Evolutionary conservation across 208 protist genomes (phyloP), one percentile per base, ranked within the genome.

Genomic region (Wallacemonas collosoma): DNA sequence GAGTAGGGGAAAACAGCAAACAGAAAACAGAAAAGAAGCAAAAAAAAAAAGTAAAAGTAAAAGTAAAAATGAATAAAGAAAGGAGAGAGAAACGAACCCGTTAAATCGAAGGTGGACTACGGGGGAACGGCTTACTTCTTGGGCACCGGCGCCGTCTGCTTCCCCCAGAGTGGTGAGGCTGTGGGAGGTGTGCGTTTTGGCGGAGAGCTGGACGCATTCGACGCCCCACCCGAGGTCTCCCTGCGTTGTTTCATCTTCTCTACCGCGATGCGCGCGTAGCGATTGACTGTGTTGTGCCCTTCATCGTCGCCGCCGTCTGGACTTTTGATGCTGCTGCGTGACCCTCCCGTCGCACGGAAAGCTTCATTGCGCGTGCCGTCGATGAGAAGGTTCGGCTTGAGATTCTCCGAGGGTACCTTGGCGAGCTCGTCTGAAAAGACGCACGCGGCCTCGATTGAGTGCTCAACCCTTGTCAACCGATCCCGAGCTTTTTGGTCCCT

Each of bases 331-430:
- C 60, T 65, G 55, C 51, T 75, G 53, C 72, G 73, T 17, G 74
- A 81, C 60, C 82, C 79, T 35, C 82, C 82, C 1, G 66, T 68
- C 12, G 73, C 71, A 35, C 77, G 73, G 70, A 85, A 85, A 55
- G 73, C 64, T 11, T 72, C 65, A 57, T 83, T 83, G 74, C 80
- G 79, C 38, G 79, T 76, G 45, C 68, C 74, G 68, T 86, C 77
- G n/a, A 94, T 73, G 82, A 92, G 90, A 15, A 94, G 50, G 77
- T 92, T 94, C 6, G 79, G 74, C 76, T 94, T 94, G 26, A 89
- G 69, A 44, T 88, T 64, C 40, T 78, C 78, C 9, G 65, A 50
- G 9, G 87, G 89, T 7, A 94, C 79, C 77, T 86, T 86, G 35
- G 73, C 80, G 17, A 94, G 68, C 67, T 88, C 76, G 36, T 88